phyloP scores from a whole-genome alignment of 1,284 basidiomycete species.

The Cystobasidiaceae sp. region DNA sequence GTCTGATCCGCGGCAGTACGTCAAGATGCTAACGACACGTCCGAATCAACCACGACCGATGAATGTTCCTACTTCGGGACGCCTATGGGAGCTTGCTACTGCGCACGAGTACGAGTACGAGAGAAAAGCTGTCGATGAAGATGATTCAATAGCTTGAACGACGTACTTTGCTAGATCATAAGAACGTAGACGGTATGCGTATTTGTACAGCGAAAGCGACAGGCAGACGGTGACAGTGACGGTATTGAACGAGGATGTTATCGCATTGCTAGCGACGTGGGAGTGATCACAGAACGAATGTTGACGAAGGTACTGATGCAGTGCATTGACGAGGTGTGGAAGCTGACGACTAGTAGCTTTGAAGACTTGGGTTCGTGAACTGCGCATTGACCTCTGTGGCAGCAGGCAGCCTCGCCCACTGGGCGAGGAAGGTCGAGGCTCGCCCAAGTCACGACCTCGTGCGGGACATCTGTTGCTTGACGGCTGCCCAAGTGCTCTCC shows the following conservation, averaged over 20 bases:
- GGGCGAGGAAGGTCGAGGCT: background rate
- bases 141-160: too few species aligned
- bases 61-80: background rate
- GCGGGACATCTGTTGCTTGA: conserved; percentile 3
- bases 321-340: background rate
- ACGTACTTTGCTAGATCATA: too few species aligned
- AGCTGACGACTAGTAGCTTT: background rate
- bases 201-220: too few species aligned
- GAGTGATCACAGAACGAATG: too few species aligned
- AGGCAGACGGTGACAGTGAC: too few species aligned
- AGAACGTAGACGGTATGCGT: too few species aligned
- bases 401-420: background rate
- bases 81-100: background rate
- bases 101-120: background rate
- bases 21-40: too few species aligned
- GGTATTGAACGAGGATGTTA: too few species aligned
- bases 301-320: background rate
- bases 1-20: too few species aligned
- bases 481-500: background rate
- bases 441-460: too few species aligned
- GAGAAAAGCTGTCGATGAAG: too few species aligned
- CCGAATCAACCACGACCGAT: background rate
- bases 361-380: background rate
- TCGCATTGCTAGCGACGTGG: too few species aligned
- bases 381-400: background rate